Evolutionary conservation across 1,284 basidiomycete species (phyloP).

Genomic region (Malassezia yamatoensis): DNA sequence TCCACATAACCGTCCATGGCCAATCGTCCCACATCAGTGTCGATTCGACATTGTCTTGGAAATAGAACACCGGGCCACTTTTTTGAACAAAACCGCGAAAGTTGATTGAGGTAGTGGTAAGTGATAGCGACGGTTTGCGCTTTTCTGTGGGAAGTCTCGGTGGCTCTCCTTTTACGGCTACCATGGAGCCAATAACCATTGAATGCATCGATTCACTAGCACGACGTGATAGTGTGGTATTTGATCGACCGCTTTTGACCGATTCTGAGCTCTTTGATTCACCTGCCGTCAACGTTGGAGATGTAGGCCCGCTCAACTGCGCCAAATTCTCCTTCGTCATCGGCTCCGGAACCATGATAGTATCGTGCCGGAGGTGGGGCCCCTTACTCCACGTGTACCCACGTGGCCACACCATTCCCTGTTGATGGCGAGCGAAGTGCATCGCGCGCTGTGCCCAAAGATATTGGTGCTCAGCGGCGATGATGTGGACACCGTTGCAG

Average conservation of each 20-base stretch:
- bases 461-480: constrained; percentile 35
- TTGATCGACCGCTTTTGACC: not conserved
- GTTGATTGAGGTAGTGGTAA: constrained; percentile 41
- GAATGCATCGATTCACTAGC: constrained; percentile 28
- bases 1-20: constrained; percentile 44
- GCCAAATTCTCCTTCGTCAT: constrained; percentile 15
- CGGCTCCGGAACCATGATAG: constrained; percentile 6
- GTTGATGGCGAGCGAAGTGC: constrained; percentile 16
- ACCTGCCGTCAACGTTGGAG: not conserved
- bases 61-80: constrained; percentile 42
- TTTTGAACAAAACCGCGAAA: constrained; percentile 47
- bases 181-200: constrained; percentile 32
- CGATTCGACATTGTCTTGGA: constrained; percentile 43
- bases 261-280: not conserved
- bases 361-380: not conserved
- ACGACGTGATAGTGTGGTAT: constrained; percentile 20
- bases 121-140: constrained; percentile 39
- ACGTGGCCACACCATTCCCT: not conserved
- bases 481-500: constrained; percentile 27
- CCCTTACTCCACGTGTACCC: not conserved
- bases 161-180: constrained; percentile 31
- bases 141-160: constrained; percentile 35
- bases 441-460: constrained; percentile 35
- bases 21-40: constrained; percentile 46
- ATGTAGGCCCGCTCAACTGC: not conserved